Evolutionary conservation across 345 rosid species (phyloP).

Genomic region (Citrus reticulata): DNA sequence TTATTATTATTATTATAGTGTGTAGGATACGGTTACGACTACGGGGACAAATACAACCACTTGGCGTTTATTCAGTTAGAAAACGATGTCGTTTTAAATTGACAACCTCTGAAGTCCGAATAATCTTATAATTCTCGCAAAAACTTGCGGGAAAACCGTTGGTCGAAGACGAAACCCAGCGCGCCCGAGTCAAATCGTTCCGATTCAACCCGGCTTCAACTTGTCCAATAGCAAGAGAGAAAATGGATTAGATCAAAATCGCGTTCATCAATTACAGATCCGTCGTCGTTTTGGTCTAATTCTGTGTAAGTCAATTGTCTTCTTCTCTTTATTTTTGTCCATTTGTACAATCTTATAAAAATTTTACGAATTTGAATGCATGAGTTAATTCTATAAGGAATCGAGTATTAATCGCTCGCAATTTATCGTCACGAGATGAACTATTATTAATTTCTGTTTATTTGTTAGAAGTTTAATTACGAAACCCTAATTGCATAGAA

Average conservation of each 20-base stretch:
- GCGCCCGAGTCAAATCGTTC: not conserved
- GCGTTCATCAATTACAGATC: not conserved
- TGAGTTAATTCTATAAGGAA: not conserved
- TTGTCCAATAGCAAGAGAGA: not conserved
- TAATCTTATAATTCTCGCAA: not conserved
- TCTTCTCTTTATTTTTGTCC: not conserved
- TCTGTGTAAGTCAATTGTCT: not conserved
- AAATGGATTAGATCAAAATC: not conserved
- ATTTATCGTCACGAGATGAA: not conserved
- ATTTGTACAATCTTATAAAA: not conserved
- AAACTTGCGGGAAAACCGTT: not conserved
- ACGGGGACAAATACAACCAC: too few relatives aligned
- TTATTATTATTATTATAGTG: too few relatives aligned
- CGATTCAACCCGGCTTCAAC: not conserved
- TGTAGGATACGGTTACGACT: not conserved
- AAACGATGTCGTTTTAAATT: not conserved
- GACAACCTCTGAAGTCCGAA: not conserved
- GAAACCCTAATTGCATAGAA: conserved; percentile 1
- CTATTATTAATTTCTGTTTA: not conserved
- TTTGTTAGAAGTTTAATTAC: not conserved
- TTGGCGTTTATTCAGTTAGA: not conserved
- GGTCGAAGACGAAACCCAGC: not conserved
- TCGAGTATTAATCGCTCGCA: not conserved
- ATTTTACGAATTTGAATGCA: not conserved
- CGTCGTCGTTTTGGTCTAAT: not conserved